These are phyloP conservation scores for Tetrapisispora namnaoensis DNA, from an alignment of 805 yeast species.

Conservation along the genomic window DNA sequence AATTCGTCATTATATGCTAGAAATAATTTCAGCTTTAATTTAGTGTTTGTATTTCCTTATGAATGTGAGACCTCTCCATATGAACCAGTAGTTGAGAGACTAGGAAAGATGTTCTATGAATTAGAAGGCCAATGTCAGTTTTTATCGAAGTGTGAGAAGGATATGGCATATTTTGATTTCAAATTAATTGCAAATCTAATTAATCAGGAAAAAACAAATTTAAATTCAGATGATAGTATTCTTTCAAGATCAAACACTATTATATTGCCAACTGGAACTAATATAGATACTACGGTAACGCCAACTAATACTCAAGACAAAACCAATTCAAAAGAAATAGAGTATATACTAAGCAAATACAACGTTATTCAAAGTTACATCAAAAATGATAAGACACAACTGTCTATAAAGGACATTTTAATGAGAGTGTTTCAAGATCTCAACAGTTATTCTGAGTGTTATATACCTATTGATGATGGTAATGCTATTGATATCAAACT, in stretches of 20 bases:
- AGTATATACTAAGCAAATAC: not conserved
- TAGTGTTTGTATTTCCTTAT: slow-evolving; percentile 83
- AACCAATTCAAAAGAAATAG: not conserved
- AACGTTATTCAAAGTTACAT: slow-evolving; percentile 1
- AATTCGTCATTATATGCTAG: slow-evolving; percentile 69
- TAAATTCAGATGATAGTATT: not conserved
- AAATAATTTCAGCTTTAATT: slow-evolving; percentile 86
- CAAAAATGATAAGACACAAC: slow-evolving; percentile 14
- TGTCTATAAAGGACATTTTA: slow-evolving; percentile 62
- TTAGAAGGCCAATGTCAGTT: slow-evolving; percentile 82
- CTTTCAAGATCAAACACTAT: not conserved
- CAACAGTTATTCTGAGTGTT: slow-evolving; percentile 91
- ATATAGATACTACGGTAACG: not conserved
- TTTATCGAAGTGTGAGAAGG: slow-evolving; percentile 47
- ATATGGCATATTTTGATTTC: slow-evolving; percentile 29
- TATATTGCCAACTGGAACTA: not conserved
- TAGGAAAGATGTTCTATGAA: slow-evolving; percentile 82
- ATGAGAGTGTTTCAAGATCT: slow-evolving; percentile 91
- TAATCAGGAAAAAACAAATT: slow-evolving; percentile 2
- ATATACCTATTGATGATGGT: slow-evolving; percentile 83
- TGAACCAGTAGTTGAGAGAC: slow-evolving; percentile 71
- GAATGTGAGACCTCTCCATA: slow-evolving; percentile 76
- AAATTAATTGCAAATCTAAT: slow-evolving; percentile 5
- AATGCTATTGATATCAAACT: slow-evolving; percentile 87
- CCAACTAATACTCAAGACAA: not conserved